These are phyloP conservation scores for Protostelium mycophagum DNA, from an alignment of 78 protist genomes.

Conservation along the genomic window DNA sequence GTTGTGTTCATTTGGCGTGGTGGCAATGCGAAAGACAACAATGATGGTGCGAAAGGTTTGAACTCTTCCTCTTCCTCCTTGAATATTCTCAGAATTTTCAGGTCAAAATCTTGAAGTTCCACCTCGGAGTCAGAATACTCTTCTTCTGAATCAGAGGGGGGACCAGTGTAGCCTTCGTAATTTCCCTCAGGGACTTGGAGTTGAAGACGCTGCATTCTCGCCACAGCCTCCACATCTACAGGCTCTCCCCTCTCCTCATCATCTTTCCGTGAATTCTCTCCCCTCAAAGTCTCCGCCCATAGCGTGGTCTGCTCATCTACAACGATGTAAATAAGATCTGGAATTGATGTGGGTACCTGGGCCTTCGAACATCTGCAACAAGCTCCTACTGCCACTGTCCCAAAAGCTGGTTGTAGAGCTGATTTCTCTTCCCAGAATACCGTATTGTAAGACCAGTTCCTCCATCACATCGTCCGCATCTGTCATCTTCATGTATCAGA, in stretches of 20 bases:
- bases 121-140: background rate
- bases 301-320: background rate
- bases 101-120: background rate
- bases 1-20: background rate
- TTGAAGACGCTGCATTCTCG: background rate
- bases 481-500: background rate
- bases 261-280: background rate
- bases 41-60: background rate
- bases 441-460: background rate
- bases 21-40: background rate
- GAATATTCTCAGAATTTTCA: background rate
- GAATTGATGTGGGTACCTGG: background rate
- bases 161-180: background rate
- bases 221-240: background rate
- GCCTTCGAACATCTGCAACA: background rate
- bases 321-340: background rate
- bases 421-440: background rate
- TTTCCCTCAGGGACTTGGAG: background rate
- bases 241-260: background rate
- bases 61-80: background rate
- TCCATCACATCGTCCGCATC: too few relatives aligned
- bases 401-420: background rate
- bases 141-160: background rate
- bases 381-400: background rate
- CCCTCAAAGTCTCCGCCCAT: background rate